Percentiles rank a stretch among this genome's conserved stretches.
Conservation (phyloP, 768 basidiomycete genomes). For the Phlegmacium glaucopus region DNA sequence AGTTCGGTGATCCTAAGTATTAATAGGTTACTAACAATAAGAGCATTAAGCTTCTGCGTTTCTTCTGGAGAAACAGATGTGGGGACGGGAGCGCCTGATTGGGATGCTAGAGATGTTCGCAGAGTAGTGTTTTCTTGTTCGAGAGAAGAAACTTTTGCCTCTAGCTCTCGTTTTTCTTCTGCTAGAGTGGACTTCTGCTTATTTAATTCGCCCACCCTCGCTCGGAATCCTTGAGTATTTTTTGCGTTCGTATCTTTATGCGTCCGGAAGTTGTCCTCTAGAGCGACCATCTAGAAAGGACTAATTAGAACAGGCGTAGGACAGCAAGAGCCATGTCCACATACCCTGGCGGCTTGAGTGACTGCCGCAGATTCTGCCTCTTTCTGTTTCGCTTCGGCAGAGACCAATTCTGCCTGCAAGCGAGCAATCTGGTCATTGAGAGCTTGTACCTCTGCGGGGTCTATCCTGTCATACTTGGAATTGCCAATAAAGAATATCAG, state of each 20-base stretch:
- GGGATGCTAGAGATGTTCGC: constrained; percentile 19
- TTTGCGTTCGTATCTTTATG: constrained; percentile 28
- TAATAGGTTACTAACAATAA: constrained; percentile 28
- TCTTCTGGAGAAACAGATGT: constrained; percentile 17
- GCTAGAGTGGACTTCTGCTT: constrained; percentile 29
- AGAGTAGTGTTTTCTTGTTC: constrained; percentile 34
- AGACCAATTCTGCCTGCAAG: constrained; percentile 13
- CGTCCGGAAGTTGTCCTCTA: constrained; percentile 42
- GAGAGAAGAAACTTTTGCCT: constrained; percentile 34
- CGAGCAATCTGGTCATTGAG: constrained; percentile 66
- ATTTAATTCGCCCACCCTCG: constrained; percentile 31
- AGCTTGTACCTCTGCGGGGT: constrained; percentile 78
- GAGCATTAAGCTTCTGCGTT: constrained; percentile 29
- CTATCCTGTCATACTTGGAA: constrained; percentile 79
- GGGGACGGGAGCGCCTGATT: constrained; percentile 9
- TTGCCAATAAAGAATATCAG: neutral
- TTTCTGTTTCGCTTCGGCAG: constrained; percentile 11
- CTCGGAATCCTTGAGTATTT: constrained; percentile 28
- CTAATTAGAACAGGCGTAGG: neutral
- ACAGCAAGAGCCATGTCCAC: neutral
- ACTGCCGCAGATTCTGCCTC: constrained; percentile 18
- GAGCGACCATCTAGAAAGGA: constrained; percentile 32
- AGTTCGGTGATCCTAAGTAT: neutral
- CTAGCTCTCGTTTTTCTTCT: constrained; percentile 36
- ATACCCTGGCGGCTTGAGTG: constrained; percentile 16